Base-by-base conservation (phyloP, 768 basidiomycete genomes). In the Scleroderma bovista region DNA sequence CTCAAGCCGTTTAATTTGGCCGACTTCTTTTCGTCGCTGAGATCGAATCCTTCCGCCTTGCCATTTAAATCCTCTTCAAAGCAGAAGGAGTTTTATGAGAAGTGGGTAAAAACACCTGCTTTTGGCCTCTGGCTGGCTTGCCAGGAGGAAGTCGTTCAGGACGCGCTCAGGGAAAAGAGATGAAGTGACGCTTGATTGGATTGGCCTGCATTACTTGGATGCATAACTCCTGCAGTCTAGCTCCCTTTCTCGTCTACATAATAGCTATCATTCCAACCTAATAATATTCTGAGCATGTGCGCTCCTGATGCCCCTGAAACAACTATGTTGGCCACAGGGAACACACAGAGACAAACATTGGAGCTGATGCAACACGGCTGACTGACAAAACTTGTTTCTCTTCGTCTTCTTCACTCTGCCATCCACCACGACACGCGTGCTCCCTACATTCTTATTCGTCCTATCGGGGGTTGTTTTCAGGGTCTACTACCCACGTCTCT, bases 41-140 rank as follows among this genome's bases (percentile, higher is more conserved):
- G 86, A 57, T 67, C 75, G 2, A 75, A 85, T 58, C 88, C 88
- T 3, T 75, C 80, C 31, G 73, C 83, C 8, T 68, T 93, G 7
- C 88, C 90, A 15, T 93, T 93, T 69, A 81, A 80, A 52, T 84
- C 83, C 13, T 71, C 73, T 8, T 71, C 72, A 41, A 83, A 80
- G 58, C 77, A 80, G 52, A 79, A 70, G 43, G 85, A 84, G 56
- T 93, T 91, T 64, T 92, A 92, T 56, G 80, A 84, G 66, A 72
- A 75, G 45, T 90, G 88, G 83, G 57, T 92, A 36, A 78, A 82
- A 58, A 83, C 82, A 2, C 84, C 86, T 2, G 78, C 81, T 8
- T 93, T 93, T 67, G 88, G 85, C 16, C 54, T 85, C 36, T 93
- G 89, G 88, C 70, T 93, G 23, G 83, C 83, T 11, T 73, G 75